Base-by-base conservation (phyloP, 495 filamentous ascomycete genomes). In the Xylaria intraflava region DNA sequence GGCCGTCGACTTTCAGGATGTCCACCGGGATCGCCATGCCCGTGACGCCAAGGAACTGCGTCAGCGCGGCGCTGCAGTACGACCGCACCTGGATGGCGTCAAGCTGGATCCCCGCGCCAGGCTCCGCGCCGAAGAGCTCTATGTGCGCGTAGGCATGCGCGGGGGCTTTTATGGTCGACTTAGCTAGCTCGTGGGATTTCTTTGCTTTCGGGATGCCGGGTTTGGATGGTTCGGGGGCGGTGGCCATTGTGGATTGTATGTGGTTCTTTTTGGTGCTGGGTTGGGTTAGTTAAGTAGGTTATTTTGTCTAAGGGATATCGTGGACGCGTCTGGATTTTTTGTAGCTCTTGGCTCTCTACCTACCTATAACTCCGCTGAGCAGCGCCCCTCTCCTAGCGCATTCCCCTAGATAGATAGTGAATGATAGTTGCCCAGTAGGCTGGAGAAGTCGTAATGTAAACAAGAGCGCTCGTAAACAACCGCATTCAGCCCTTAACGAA, bases 11-110 rank as follows among this genome's bases (percentile, higher is more conserved):
- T 39, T 87, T 82, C 7, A 96, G 74, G 29, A 96, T 84, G 60
- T 96, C 92, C 54, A 96, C 69, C 0, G 85, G 72, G 19, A 96
- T 89, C 1, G 85, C 80, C 5, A 85, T 74, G 29, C 92, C 92
- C 2, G 81, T 81, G 27, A 86, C 61, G 8, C 92, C 92, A 17
- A 96, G 81, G 70, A 88, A 95, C 62, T 90, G 87, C 8, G 77
- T 78, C 1, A 96, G 72, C 0, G 90, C 86, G 26, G 85, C 68
- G 19, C 80, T 84, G 46, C 93, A 82, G 61, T 89, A 82, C 0
- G 85, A 79, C 33, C 84, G 84, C 29, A 82, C 79, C 42, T 88
- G 91, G 30, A 95, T 76, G 26, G 78, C 73, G 70, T 96, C 91
- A 30, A 92, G 70, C 2, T 58, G 55, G n/a, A 16, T 49, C 2